Base-by-base conservation (phyloP, 1,139 yeast species). In the Geotrichum klebahnii region DNA sequence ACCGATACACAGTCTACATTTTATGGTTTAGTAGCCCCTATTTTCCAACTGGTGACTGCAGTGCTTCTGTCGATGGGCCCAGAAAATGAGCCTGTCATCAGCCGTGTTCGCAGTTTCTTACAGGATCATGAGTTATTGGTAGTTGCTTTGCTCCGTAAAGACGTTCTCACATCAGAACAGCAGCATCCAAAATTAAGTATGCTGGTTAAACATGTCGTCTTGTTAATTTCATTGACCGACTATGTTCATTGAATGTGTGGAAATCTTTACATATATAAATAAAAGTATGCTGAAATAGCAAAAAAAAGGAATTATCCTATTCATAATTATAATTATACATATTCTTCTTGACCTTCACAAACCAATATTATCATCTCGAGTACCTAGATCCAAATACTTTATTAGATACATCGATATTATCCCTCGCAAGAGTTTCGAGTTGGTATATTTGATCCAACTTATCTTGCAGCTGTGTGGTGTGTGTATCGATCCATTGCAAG, bases 401-500 rank as follows among this genome's bases (percentile, higher is more conserved):
- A 16, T 46, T 42, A 20, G 58, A 40, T 5, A 48, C 39, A 22
- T 56, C 57, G 19, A 58, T 42, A 24, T 53, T 53, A 6, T 53
- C 57, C 22, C 56, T 53, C 9, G 61, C 53, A 43, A 58, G 57
- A n/a, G 51, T 51, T 49, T 64, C 67, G 37, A 61, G 45, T 35
- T 50, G 46, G 33, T 62, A 62, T 43, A 67, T 62, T 38, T 61
- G 71, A 20, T 73, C 74, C 55, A 92, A 67, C 67, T 86, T 85
- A 38, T 78, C 78, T 64, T 84, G 86, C 62, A 92, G 74, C 34
- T 73, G 72, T 19, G 76, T 76, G 53, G 95, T 88, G 54, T 81
- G 78, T 53, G 76, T 76, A 62, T 92, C 96, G 53, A 92, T 80
- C 75, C 92, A 90, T 65, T 83, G 88, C 67, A 92, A 76, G 57